These are phyloP conservation scores for Cordyceps cateniannulata DNA, from an alignment of 2,329 filamentous ascomycete species.

Conservation along the genomic window DNA sequence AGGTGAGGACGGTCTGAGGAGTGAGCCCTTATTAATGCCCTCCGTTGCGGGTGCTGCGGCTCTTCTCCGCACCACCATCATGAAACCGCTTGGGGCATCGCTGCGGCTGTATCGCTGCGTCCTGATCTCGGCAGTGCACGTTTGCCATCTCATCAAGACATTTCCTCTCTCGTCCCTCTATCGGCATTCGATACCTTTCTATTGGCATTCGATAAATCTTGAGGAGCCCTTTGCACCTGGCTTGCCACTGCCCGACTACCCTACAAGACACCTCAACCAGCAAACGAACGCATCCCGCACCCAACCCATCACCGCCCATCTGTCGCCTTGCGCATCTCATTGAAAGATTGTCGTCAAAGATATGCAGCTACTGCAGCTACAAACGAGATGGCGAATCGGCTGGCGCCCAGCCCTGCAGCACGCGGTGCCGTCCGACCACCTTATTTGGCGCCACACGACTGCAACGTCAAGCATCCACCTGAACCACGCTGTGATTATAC, in stretches of 20 bases:
- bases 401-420: background rate
- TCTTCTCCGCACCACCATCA: background rate
- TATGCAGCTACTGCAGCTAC: background rate
- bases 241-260: too few relatives aligned
- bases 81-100: background rate
- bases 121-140: too few relatives aligned
- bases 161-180: background rate
- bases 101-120: background rate
- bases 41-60: background rate
- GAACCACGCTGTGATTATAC: background rate
- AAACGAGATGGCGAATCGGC: background rate
- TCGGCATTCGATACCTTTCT: too few relatives aligned
- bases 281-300: too few relatives aligned
- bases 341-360: background rate
- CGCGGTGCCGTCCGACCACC: background rate
- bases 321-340: background rate
- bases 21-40: background rate
- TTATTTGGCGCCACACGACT: slow-evolving; percentile 2
- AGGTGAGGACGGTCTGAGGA: background rate
- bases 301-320: background rate
- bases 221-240: too few relatives aligned
- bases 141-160: background rate
- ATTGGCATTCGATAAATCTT: too few relatives aligned
- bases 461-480: background rate
- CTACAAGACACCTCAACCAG: too few relatives aligned